Base-by-base conservation (phyloP, 805 yeast species). In the Saturnispora sanitii region DNA sequence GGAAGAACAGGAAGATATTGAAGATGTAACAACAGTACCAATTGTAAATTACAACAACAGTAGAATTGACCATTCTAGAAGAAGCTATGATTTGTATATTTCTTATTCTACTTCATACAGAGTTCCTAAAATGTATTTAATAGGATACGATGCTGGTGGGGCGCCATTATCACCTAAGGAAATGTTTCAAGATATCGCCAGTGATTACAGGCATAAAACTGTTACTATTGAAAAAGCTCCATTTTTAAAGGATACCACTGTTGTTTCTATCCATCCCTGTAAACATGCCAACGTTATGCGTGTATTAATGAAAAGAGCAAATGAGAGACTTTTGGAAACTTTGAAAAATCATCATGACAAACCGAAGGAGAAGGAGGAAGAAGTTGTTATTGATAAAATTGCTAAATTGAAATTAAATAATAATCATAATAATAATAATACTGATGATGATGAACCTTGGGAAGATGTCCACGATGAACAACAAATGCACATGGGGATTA, bases 211-310 rank as follows among this genome's bases (percentile, higher is more conserved):
- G 54, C 86, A 90, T 53, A 92, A 92, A 62, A 92, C 98, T 1
- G 98, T 90, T 17, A 92, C 98, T 0, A 90, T 92, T 44, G 98
- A 92, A 60, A 77, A 75, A 47, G 79, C 95, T 5, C 97, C 98
- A 11, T 87, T 87, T 51, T 70, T 79, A 39, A 75, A 73, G 36
- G 76, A 79, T 54, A 72, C 82, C 35, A 82, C 92, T 0, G 69
- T 83, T 0, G 87, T 92, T 6, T 84, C 95, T 6, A 90, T 92
- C 38, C 98, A 92, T 57, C 98, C 98, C 2, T 92, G 98, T 58
- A 79, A 81, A 49, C 98, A 92, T 58, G 88, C 97, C 2, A 77
- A 81, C 30, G 98, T 92, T 17, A 92, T 92, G 98, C 79, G 77
- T 52, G 82, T 87, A 33, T 66, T 92, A 46, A 76, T 92, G 72